These are phyloP conservation scores for Dactylonectria macrodidyma DNA, from an alignment of 2,329 filamentous ascomycete genomes.

Conservation along the genomic window DNA sequence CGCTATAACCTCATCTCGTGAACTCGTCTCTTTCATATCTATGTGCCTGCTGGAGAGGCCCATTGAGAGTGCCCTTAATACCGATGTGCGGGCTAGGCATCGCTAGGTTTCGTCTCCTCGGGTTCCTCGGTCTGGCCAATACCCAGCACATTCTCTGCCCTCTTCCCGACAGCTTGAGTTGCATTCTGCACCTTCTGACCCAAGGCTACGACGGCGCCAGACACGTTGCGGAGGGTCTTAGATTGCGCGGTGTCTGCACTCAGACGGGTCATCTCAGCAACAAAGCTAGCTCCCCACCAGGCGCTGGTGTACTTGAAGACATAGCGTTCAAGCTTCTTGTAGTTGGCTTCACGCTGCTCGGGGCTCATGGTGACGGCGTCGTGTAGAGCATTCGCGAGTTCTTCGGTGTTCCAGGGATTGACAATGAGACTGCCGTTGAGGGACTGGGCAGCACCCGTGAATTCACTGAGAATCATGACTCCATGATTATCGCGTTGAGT, in stretches of 20 bases:
- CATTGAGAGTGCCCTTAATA: slow-evolving; percentile 27
- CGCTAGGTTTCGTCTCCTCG: slow-evolving; percentile 28
- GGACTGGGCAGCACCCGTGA: slow-evolving; percentile 94
- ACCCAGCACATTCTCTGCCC: slow-evolving; percentile 32
- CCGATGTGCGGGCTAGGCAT: slow-evolving; percentile 17
- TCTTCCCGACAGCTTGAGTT: slow-evolving; percentile 41
- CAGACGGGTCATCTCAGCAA: slow-evolving; percentile 81
- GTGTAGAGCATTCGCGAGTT: slow-evolving; percentile 92
- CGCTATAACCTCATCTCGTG: slow-evolving; percentile 43
- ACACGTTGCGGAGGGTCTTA: slow-evolving; percentile 60
- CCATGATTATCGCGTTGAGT: slow-evolving; percentile 92
- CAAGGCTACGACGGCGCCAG: slow-evolving; percentile 55
- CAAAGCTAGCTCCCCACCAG: slow-evolving; percentile 97
- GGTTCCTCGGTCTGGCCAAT: slow-evolving; percentile 39
- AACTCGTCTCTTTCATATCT: slow-evolving; percentile 42
- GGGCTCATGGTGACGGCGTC: slow-evolving; percentile 97
- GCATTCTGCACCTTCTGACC: slow-evolving; percentile 48
- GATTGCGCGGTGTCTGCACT: slow-evolving; percentile 55
- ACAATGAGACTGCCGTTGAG: slow-evolving; percentile 94
- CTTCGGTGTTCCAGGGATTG: slow-evolving; percentile 99
- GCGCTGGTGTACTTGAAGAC: slow-evolving; percentile 98
- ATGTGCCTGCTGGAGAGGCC: slow-evolving; percentile 27
- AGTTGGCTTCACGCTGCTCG: slow-evolving; percentile 89
- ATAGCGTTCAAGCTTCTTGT: slow-evolving; percentile 92
- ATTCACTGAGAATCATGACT: slow-evolving; percentile 95